A percentile compares a stretch with the other conserved stretches of the same genome.
These are phyloP conservation scores for Agapanthus africanus DNA, from an alignment of 106 monocot genomes.

Conservation along the genomic window DNA sequence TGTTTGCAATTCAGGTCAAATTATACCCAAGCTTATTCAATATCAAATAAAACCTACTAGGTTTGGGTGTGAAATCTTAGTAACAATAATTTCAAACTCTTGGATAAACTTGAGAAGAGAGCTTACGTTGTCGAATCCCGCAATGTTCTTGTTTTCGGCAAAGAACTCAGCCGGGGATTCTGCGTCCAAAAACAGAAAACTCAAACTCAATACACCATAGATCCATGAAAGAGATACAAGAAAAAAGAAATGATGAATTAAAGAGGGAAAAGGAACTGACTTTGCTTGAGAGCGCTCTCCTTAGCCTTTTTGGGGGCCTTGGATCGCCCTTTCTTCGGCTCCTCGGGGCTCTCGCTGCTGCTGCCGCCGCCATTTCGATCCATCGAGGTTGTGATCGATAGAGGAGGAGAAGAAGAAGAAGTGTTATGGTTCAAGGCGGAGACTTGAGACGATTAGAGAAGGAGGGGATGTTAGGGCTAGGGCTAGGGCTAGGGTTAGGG, in stretches of 20 bases:
- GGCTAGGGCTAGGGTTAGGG: no score
- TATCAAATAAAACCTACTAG: no score
- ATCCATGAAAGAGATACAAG: neutral
- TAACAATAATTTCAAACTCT: neutral
- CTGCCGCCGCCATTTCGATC: no score
- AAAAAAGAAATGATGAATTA: neutral
- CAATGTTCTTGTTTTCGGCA: constrained; percentile 98
- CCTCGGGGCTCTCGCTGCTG: constrained; percentile 28
- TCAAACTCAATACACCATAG: neutral
- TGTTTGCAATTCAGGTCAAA: no score
- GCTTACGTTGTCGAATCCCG: constrained; percentile 89
- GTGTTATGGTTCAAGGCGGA: no score
- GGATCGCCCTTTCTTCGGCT: constrained; percentile 33
- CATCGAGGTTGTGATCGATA: no score
- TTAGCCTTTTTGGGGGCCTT: constrained; percentile 27
- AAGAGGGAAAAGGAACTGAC: constrained; percentile 21
- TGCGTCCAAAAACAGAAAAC: constrained; percentile 22
- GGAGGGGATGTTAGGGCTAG: no score
- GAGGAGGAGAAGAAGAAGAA: no score
- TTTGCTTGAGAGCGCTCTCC: constrained; percentile 73
- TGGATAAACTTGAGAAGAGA: neutral
- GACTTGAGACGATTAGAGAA: no score
- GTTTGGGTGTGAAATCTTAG: no score
- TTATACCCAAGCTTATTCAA: no score
- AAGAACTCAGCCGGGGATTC: constrained; percentile 98